Conservation (phyloP, 2,329 filamentous ascomycete genomes). For the Erysiphe neolycopersici region DNA sequence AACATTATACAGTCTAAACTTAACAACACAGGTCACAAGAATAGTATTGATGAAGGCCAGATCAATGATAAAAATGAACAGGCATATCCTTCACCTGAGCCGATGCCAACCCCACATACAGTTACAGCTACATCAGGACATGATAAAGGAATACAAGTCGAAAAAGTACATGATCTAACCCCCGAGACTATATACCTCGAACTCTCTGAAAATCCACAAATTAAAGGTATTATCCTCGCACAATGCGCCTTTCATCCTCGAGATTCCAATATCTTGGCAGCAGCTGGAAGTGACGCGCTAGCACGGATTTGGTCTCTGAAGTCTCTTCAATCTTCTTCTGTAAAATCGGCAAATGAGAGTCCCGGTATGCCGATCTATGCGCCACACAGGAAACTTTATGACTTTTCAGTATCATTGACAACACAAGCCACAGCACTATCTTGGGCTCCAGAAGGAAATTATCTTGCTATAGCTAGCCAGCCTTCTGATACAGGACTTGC, state of each 20-base stretch:
- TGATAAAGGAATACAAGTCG: slow-evolving; percentile 35
- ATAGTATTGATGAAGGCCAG: slow-evolving; percentile 31
- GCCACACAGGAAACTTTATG: slow-evolving; percentile 20
- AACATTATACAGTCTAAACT: neutral
- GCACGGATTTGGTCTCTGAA: slow-evolving; percentile 40
- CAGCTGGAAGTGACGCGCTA: slow-evolving; percentile 42
- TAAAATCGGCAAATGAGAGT: slow-evolving; percentile 13
- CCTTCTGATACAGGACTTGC: slow-evolving; percentile 20
- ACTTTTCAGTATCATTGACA: slow-evolving; percentile 23
- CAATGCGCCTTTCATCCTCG: slow-evolving; percentile 43
- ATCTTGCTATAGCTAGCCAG: slow-evolving; percentile 31
- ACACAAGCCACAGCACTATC: slow-evolving; percentile 31
- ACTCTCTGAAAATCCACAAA: slow-evolving; percentile 17
- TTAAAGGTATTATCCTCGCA: slow-evolving; percentile 31
- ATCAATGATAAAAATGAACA: slow-evolving; percentile 23
- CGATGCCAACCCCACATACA: slow-evolving; percentile 23
- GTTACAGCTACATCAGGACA: slow-evolving; percentile 28
- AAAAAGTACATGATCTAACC: slow-evolving; percentile 33
- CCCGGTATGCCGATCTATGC: slow-evolving; percentile 12
- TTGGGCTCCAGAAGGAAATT: slow-evolving; percentile 29
- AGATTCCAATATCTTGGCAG: slow-evolving; percentile 37
- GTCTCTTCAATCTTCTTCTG: slow-evolving; percentile 21
- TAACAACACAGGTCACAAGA: slow-evolving; percentile 17
- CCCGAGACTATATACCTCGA: slow-evolving; percentile 33
- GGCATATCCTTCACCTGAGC: slow-evolving; percentile 34